Evolutionary conservation across 1,284 basidiomycete species (phyloP), one percentile per base, ranked within the genome.

Genomic region (Austroboletus novae-zelandiae): DNA sequence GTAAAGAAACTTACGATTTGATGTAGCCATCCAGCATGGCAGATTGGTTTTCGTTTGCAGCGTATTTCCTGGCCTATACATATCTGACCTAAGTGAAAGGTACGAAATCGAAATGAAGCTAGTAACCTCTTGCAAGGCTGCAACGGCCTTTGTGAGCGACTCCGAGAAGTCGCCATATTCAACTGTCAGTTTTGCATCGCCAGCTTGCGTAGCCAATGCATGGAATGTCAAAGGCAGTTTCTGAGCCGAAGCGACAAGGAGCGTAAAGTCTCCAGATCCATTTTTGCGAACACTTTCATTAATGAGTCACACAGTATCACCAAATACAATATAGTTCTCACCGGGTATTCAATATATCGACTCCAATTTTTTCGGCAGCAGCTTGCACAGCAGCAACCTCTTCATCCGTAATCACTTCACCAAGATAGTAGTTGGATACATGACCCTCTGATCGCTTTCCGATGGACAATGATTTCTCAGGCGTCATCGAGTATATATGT

Each of bases 311-410:
- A 43, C 29, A 29, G 11, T 5, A 10, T 40, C 10, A 34, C 5
- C 29, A 29, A 14, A 25, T 15, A 34, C 10, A 18, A 37, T 42
- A 42, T 30, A 27, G 5, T 2, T 1, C 29, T 62, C 57, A 89
- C 87, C 91, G 82, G n/a, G 90, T 93, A 66, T 92, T 92, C 54
- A 92, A 66, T 7, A 90, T 78, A 54, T 89, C 86, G 37, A 93
- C 66, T 7, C 77, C 79, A 25, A 85, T 72, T 53, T 81, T 81
- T 69, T 93, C 91, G 2, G 86, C 85, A 2, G 83, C 81, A 6
- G 72, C 73, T 64, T 92, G 91, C 10, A 93, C 78, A 3, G 78
- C 76, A 17, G 81, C 79, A 15, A 91, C 88, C 62, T 93, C 90
- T 0, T 81, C 79, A 56, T 92, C 87, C 15, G 78, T 75, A 27